phyloP scores from a whole-genome alignment of 345 rosid genomes.

The Hibiscus tridactylites region DNA sequence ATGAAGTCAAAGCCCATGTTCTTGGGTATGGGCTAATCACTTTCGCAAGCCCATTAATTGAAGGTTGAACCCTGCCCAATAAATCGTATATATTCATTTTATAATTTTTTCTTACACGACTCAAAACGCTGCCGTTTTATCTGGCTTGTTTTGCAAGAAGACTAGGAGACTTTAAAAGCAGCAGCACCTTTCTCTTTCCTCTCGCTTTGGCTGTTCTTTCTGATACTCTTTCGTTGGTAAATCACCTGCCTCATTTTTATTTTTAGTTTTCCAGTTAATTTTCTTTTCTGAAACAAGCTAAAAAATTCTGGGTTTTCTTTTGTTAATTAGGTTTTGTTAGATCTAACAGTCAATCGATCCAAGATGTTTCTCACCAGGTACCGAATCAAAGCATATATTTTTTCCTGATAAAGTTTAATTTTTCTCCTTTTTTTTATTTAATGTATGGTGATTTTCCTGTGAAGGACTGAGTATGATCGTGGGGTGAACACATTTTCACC shows the following conservation, averaged over 20 bases:
- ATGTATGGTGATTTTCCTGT: slow-evolving; percentile 2
- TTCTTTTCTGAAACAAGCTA: not conserved
- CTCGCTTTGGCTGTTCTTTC: not conserved
- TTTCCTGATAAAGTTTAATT: not conserved
- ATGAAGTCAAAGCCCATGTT: not conserved
- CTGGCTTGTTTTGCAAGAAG: not conserved
- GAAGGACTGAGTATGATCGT: slow-evolving; percentile 97
- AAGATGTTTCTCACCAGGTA: slow-evolving; percentile 75
- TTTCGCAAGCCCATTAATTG: no score
- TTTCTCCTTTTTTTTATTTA: not conserved
- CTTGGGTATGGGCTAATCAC: not conserved
- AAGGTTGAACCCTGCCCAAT: not conserved
- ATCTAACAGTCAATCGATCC: slow-evolving; percentile 20
- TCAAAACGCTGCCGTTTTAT: not conserved
- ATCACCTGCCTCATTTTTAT: not conserved
- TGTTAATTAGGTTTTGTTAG: slow-evolving; percentile 12
- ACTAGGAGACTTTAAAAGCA: not conserved
- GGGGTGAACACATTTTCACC: slow-evolving; percentile 99
- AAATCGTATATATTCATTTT: not conserved
- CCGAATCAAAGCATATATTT: not conserved
- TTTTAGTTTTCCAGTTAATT: not conserved
- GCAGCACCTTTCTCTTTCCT: not conserved
- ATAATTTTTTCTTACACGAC: not conserved
- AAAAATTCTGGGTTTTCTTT: not conserved
- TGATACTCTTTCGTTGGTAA: not conserved